A percentile compares a stretch with the other conserved stretches of the same genome.
Conservation (phyloP, 108 stramenopile genomes). For the Cyclotella cryptica region DNA sequence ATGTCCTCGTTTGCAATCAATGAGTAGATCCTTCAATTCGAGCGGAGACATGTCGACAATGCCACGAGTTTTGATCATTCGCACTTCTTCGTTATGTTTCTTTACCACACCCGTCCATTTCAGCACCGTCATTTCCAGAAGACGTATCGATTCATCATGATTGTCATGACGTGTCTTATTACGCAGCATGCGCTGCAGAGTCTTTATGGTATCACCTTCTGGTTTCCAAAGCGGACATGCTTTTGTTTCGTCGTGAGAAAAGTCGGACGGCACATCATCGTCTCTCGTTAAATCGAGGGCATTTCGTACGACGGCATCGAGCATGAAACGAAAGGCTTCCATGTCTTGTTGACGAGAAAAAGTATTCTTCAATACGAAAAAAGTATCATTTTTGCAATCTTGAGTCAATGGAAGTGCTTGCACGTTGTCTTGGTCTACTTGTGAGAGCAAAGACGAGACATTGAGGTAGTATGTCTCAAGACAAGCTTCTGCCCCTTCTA, state of each 20-base stretch:
- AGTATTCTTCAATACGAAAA: background rate
- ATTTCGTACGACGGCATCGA: conserved; percentile 22
- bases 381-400: background rate
- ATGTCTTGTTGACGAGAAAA: background rate
- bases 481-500: background rate
- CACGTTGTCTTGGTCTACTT: background rate
- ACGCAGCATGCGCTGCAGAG: background rate
- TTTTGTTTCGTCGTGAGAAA: background rate
- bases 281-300: conserved; percentile 17
- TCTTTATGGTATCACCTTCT: conserved; percentile 33
- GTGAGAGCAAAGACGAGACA: background rate
- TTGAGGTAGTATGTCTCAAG: background rate
- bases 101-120: conserved; percentile 35
- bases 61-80: conserved; percentile 43
- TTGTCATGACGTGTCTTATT: background rate
- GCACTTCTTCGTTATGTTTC: background rate
- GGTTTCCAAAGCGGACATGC: conserved; percentile 31
- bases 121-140: conserved; percentile 32
- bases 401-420: background rate
- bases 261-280: conserved; percentile 4
- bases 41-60: conserved; percentile 43
- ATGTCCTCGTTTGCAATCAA: conserved; percentile 39
- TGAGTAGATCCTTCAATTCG: conserved; percentile 34
- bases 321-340: conserved; percentile 8
- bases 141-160: conserved; percentile 10